These are phyloP conservation scores for Gomphus bonarii DNA, from an alignment of 1,284 basidiomycete genomes.

Conservation along the genomic window DNA sequence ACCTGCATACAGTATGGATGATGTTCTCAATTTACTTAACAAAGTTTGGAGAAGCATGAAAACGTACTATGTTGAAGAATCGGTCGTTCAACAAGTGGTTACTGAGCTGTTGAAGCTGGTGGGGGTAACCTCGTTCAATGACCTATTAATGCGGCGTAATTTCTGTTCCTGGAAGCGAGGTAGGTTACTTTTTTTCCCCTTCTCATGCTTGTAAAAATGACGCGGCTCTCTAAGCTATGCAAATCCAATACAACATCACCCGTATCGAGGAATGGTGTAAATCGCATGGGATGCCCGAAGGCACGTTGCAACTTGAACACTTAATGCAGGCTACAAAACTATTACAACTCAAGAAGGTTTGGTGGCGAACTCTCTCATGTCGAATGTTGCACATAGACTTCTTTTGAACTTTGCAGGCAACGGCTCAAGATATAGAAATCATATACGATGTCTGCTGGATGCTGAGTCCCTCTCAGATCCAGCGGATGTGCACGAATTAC, in stretches of 20 bases:
- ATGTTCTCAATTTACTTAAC: constrained; percentile 93
- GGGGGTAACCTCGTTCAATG: constrained; percentile 97
- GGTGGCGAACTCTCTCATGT: background rate
- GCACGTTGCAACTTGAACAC: constrained; percentile 94
- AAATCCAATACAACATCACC: constrained; percentile 98
- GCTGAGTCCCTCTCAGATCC: constrained; percentile 98
- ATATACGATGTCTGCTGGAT: constrained; percentile 99
- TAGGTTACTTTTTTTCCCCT: constrained; percentile 23
- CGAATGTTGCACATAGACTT: constrained; percentile 9
- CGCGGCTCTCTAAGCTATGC: constrained; percentile 64
- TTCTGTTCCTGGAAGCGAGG: constrained; percentile 99
- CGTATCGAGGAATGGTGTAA: constrained; percentile 98
- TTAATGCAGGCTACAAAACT: constrained; percentile 99
- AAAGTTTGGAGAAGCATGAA: constrained; percentile 98
- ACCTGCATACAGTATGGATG: constrained; percentile 98
- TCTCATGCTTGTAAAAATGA: background rate
- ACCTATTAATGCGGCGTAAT: constrained; percentile 95
- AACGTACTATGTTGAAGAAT: constrained; percentile 98
- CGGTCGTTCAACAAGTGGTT: constrained; percentile 93
- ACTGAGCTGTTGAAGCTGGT: constrained; percentile 95
- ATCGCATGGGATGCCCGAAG: constrained; percentile 98
- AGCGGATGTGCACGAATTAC: constrained; percentile 97
- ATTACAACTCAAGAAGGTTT: constrained; percentile 94
- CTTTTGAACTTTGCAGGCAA: constrained; percentile 44
- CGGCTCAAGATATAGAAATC: constrained; percentile 91